Evolutionary conservation across 1,139 yeast genomes (phyloP), one percentile per base, ranked within the genome.

Genomic region (Geotrichum europaeum): DNA sequence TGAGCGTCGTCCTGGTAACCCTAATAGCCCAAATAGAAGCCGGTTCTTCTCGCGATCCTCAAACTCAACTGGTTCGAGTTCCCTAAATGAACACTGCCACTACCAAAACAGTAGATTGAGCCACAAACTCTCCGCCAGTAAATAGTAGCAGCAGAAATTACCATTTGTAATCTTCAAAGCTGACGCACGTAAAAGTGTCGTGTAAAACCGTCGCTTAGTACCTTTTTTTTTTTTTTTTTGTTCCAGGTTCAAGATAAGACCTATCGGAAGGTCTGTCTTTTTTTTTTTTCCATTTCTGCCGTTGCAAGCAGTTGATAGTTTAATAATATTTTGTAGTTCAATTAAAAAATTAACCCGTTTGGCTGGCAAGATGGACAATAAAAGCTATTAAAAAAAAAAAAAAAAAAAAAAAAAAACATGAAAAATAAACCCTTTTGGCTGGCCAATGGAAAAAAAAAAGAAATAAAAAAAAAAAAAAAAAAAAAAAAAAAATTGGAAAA

Each of bases 181-280:
- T 55, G 22, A 40, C 30, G 36, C 53, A 28, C 24, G 53, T 13
- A 32, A 3, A 3, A 24, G 25, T 24, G 25, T 5, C 74, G 73
- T 6, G 58, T 63, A 49, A 62, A 73, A 9, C 73, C 70, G 60
- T 73, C 74, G 4, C 28, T 63, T 22, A 73, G 73, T 2, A 73
- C 73, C 1, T 73, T 73, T 1, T 67, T 73, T 5, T 73, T 1
- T 67, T 73, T 5, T 34, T 34, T 34, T 34, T 3, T 12, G 6
- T 34, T 12, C 12, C 4, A n/a, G 10, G n/a, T 6, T 40, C 10
- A 9, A 5, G 9, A 7, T 28, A 28, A 28, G 32, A 2, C 32
- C 32, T 5, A 28, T 28, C 32, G 32, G 7, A 28, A 28, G 32
- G 32, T 28, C 10, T 7, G 10, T 4, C 9, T 7, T 24, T 24